These are phyloP conservation scores for Mariannaea sp. DNA, from an alignment of 2,329 filamentous ascomycete species.

Conservation along the genomic window DNA sequence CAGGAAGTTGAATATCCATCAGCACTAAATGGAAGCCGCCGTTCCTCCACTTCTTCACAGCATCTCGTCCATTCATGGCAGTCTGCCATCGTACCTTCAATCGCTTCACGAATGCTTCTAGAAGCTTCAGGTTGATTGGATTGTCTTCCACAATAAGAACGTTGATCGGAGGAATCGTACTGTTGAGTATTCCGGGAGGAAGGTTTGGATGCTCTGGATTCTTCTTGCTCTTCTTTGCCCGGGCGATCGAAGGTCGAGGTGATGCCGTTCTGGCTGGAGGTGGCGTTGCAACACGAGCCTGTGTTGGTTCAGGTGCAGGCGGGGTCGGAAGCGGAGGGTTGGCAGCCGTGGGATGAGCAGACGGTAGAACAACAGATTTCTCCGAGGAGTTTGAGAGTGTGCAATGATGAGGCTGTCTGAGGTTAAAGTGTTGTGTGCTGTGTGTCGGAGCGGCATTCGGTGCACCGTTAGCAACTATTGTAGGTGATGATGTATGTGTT, in stretches of 20 bases:
- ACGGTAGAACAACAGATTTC: conserved; percentile 49
- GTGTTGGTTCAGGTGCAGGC: conserved; percentile 54
- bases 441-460: conserved; percentile 44
- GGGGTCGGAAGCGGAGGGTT: conserved; percentile 57
- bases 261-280: conserved; percentile 54
- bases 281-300: conserved; percentile 57
- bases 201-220: conserved; percentile 51
- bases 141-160: conserved; percentile 98
- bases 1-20: conserved; percentile 97
- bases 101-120: conserved; percentile 94
- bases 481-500: conserved; percentile 83
- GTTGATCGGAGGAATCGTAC: conserved; percentile 90
- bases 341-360: conserved; percentile 52
- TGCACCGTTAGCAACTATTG: conserved; percentile 59
- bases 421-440: conserved; percentile 41
- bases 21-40: conserved; percentile 95
- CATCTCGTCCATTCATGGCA: conserved; percentile 93
- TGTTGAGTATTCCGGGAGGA: conserved; percentile 72
- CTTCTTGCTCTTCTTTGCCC: conserved; percentile 61
- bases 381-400: conserved; percentile 66
- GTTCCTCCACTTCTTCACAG: conserved; percentile 88
- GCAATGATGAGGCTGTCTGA: conserved; percentile 55
- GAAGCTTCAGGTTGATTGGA: conserved; percentile 90
- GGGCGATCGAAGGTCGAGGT: conserved; percentile 52
- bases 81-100: conserved; percentile 96